Evolutionary conservation across 1,139 yeast genomes (phyloP), one percentile per base, ranked within the genome.

Genomic region (Meyerozyma smithsonii): DNA sequence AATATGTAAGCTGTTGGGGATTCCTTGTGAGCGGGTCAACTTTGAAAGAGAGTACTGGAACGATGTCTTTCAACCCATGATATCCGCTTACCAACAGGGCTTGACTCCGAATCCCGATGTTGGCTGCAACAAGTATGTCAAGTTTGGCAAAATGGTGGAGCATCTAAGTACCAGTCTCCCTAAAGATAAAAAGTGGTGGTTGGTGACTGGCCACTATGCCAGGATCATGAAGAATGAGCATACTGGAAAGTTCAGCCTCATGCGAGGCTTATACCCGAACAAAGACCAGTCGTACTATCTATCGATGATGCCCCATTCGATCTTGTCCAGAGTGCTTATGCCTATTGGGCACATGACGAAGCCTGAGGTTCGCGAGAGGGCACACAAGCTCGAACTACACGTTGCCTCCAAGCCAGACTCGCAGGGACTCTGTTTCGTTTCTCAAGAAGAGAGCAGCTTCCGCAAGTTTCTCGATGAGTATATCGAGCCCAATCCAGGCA

Each of bases 21-120:
- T 92, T 8, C 81, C 85, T 0, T 78, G 92, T 48, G 84, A 81
- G 41, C 63, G 94, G 46, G 85, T 89, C 8, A 87, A 81, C 56
- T 86, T 92, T 52, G 97, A 92, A 53, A 75, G 72, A 46, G 97
- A 92, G 42, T 92, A 92, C 61, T 92, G 98, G 98, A 68, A 71
- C 17, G 84, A 84, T 40, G 98, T 92, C 4, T 92, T 92, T 58
- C 82, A 78, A 52, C 98, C 98, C 1, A 92, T 92, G 97, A 64
- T 92, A 32, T 77, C 75, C 4, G 71, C 71, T 54, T 92, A 90
- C 56, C 64, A 70, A 36, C 55, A 47, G 10, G 99, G 98, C 0
- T 52, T 73, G 30, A 92, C 99, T 0, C 99, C 98, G 0, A 94
- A 94, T 50, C 98, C 98, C 0, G 99, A 92, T 56, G 81, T 90